Percentiles rank a stretch among this genome's conserved stretches.
phyloP scores from a whole-genome alignment of 2,329 filamentous ascomycete species.

The Fusarium nygamai region DNA sequence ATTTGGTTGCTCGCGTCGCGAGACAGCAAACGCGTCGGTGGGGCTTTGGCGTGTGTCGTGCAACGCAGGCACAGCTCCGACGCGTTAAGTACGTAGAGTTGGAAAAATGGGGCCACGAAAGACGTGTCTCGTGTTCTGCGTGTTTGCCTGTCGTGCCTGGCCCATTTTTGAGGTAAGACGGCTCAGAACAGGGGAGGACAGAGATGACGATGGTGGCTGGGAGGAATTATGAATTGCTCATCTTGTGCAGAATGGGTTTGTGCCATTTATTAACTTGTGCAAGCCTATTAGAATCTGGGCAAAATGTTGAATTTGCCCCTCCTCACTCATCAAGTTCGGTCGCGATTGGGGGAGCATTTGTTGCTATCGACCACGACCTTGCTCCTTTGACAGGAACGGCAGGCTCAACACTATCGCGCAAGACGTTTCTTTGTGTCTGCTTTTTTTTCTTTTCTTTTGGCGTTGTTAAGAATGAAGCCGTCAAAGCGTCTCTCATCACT shows the following conservation, averaged over 20 bases:
- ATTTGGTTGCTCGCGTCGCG: not conserved
- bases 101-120: not conserved
- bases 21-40: not conserved
- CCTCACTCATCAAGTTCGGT: not conserved
- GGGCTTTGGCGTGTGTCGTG: not conserved
- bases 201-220: not conserved
- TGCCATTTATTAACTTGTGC: not conserved
- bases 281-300: not conserved
- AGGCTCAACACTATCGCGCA: accelerated
- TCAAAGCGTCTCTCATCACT: too few species aligned
- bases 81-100: not conserved
- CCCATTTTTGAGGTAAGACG: not conserved
- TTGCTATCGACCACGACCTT: not conserved
- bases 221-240: not conserved
- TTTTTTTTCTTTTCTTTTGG: not conserved
- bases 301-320: not conserved
- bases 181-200: not conserved
- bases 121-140: not conserved
- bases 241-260: not conserved
- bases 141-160: not conserved
- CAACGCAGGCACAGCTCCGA: not conserved
- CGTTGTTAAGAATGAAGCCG: too few species aligned
- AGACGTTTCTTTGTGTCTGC: too few species aligned
- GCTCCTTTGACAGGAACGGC: accelerated
- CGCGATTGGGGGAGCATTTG: not conserved